Conservation (phyloP, 1,284 basidiomycete species). For the Naganishia albida region DNA sequence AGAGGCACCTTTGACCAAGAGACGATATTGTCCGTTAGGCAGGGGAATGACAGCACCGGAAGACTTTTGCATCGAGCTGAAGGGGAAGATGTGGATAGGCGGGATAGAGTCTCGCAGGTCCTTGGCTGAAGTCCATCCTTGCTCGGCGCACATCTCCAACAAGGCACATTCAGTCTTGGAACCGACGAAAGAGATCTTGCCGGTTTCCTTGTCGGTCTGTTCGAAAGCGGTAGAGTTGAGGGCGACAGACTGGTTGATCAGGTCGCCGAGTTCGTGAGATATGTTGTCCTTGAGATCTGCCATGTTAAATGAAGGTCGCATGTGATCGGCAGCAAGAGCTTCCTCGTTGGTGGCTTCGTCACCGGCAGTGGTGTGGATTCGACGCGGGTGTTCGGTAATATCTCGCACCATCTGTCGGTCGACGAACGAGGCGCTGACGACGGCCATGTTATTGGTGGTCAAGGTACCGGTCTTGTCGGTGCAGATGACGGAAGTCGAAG, state of each 20-base stretch:
- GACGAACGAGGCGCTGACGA: constrained; percentile 91
- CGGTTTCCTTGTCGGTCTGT: constrained; percentile 68
- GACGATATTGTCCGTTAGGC: constrained; percentile 63
- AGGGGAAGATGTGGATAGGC: constrained; percentile 87
- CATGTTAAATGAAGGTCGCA: constrained; percentile 69
- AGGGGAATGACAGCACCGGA: constrained; percentile 87
- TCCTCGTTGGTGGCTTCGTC: constrained; percentile 61
- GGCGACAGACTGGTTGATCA: constrained; percentile 84
- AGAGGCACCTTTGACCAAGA: constrained; percentile 89
- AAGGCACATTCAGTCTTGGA: constrained; percentile 97
- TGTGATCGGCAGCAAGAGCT: constrained; percentile 34
- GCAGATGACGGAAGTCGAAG: constrained; percentile 92
- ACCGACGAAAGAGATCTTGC: constrained; percentile 75
- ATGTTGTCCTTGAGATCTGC: constrained; percentile 67
- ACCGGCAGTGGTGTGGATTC: constrained; percentile 45
- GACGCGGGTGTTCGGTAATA: constrained; percentile 70
- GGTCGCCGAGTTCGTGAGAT: constrained; percentile 63
- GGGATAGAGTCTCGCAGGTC: constrained; percentile 65
- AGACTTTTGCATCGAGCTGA: constrained; percentile 90
- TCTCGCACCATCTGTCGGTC: constrained; percentile 87
- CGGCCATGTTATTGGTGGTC: constrained; percentile 91
- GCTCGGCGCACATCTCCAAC: constrained; percentile 82
- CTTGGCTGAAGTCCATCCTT: constrained; percentile 78
- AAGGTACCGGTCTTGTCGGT: constrained; percentile 63
- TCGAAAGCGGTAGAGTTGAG: constrained; percentile 97